These are phyloP conservation scores for Pittosporum tobira DNA, from an alignment of 129 eudicot genomes.

Conservation along the genomic window DNA sequence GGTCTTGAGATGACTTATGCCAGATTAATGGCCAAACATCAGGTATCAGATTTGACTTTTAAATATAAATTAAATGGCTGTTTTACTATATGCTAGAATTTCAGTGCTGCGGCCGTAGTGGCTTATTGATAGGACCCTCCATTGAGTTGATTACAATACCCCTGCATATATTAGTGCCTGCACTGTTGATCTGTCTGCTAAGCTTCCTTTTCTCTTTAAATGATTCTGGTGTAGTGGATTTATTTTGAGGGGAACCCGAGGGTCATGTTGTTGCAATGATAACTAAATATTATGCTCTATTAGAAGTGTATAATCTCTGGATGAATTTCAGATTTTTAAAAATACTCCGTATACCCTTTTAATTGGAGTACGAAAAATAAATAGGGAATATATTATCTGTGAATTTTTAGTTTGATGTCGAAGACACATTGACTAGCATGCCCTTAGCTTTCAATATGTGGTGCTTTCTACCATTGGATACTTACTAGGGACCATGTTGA, in stretches of 20 bases:
- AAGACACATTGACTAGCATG: neutral
- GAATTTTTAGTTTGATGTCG: too few relatives aligned
- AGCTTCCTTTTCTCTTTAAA: slow-evolving; percentile 17
- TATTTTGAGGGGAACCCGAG: slow-evolving; percentile 1
- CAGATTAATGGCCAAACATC: neutral
- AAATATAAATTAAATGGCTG: slow-evolving; percentile 1
- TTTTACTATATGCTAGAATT: slow-evolving; percentile 22
- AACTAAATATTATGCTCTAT: neutral
- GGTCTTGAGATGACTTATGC: neutral
- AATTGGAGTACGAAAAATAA: neutral
- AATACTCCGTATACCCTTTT: neutral
- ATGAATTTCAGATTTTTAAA: neutral
- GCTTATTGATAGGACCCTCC: slow-evolving; percentile 41
- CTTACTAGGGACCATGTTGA: slow-evolving; percentile 96
- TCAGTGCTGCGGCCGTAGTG: slow-evolving; percentile 44
- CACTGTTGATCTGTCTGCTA: slow-evolving; percentile 30
- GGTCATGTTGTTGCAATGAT: neutral
- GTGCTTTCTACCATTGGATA: neutral
- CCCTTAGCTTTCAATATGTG: neutral
- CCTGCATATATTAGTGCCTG: slow-evolving; percentile 36
- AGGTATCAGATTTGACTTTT: neutral
- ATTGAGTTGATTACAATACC: slow-evolving; percentile 16
- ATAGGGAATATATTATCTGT: too few relatives aligned
- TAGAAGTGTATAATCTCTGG: neutral
- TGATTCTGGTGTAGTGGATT: slow-evolving; percentile 13